phyloP scores from a whole-genome alignment of 257 asterid genomes.

The Thymus mandschuricus region DNA sequence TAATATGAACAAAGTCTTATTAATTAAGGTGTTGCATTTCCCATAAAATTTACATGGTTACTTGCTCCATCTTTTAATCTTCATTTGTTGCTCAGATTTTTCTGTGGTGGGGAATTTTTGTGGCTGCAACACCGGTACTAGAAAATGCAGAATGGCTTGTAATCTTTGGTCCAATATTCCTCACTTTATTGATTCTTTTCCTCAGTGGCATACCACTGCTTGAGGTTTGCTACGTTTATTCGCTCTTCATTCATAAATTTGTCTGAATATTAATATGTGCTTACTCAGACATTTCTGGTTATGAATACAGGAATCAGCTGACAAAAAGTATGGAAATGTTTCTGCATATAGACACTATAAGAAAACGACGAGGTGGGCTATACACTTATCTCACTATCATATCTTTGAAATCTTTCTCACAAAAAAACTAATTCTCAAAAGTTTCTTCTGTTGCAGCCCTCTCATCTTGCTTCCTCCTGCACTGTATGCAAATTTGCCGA shows the following conservation, averaged over 20 bases:
- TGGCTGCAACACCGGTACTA: conserved; percentile 86
- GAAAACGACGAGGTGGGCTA: conserved; percentile 74
- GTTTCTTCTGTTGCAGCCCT: conserved; percentile 68
- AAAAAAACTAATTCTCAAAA: not conserved
- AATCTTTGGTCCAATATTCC: conserved; percentile 77
- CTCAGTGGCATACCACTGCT: conserved; percentile 91
- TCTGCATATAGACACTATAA: conserved; percentile 70
- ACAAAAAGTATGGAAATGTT: conserved; percentile 70
- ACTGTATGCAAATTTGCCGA: conserved; percentile 69
- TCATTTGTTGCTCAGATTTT: conserved; percentile 57
- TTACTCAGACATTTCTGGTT: conserved; percentile 6
- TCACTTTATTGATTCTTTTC: conserved; percentile 78
- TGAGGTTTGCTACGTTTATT: conserved; percentile 54
- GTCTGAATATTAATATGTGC: not conserved
- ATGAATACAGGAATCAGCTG: conserved; percentile 71
- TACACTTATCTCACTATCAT: not conserved
- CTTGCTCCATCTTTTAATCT: not conserved
- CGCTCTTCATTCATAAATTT: not conserved
- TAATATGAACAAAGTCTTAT: not conserved
- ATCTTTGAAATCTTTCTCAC: not conserved
- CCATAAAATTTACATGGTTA: conserved; percentile 8
- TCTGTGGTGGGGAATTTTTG: conserved; percentile 97
- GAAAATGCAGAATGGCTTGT: conserved; percentile 87
- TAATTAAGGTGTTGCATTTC: not conserved
- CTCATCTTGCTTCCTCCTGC: conserved; percentile 85